A percentile compares a stretch with the other conserved stretches of the same genome.
Conservation (phyloP, 148 eudicot genomes). For the Rhododendron williamsianum region DNA sequence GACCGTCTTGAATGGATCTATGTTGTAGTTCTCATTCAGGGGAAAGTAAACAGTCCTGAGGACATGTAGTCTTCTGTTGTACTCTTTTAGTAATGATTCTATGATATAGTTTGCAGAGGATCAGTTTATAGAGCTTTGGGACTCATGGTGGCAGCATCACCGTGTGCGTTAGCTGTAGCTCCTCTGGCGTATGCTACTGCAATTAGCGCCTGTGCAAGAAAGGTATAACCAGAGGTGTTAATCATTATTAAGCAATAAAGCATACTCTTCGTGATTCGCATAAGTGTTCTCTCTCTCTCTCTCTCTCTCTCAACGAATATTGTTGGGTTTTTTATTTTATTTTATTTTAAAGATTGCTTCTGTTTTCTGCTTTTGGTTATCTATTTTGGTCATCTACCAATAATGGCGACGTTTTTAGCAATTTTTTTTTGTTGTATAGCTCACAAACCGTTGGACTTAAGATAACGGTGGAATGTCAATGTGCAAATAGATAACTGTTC, state of each 20-base stretch:
- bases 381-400: background rate
- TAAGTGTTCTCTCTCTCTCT: background rate
- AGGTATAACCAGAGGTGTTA: slow-evolving; percentile 41
- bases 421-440: background rate
- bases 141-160: slow-evolving; percentile 98
- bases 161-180: slow-evolving; percentile 98
- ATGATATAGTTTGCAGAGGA: slow-evolving; percentile 82
- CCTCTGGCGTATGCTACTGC: slow-evolving; percentile 95
- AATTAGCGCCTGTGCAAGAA: slow-evolving; percentile 88
- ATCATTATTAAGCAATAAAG: background rate
- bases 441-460: background rate
- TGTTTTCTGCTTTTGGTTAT: background rate
- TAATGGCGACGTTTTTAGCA: background rate
- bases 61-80: background rate
- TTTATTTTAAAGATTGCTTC: background rate
- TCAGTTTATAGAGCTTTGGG: slow-evolving; percentile 94
- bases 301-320: background rate
- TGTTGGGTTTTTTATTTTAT: no score
- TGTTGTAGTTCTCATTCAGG: background rate
- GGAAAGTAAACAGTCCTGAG: background rate
- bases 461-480: background rate
- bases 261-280: background rate
- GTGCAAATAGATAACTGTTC: background rate
- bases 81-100: slow-evolving; percentile 11
- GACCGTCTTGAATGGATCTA: background rate